These are phyloP conservation scores for Nissolia schottii DNA, from an alignment of 306 rosid species.

Conservation along the genomic window DNA sequence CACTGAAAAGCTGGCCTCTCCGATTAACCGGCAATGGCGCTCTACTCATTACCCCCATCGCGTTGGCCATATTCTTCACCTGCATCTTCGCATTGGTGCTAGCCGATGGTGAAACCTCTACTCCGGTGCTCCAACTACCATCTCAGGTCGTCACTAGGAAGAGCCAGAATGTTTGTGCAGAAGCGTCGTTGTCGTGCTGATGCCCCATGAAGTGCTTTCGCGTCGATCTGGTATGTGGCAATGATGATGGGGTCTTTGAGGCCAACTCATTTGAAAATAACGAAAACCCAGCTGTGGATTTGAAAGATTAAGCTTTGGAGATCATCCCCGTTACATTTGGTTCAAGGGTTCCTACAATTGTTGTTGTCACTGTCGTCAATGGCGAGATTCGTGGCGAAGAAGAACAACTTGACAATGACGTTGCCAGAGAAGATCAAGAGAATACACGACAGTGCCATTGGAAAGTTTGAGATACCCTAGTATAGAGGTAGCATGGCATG, in stretches of 20 bases:
- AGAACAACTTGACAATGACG: slow-evolving; percentile 88
- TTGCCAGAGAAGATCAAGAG: slow-evolving; percentile 86
- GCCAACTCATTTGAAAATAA: not conserved
- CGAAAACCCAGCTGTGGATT: slow-evolving; percentile 15
- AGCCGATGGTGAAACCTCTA: too few relatives aligned
- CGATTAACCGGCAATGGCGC: too few relatives aligned
- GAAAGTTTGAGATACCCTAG: slow-evolving; percentile 96
- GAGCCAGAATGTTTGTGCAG: too few relatives aligned
- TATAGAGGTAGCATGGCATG: slow-evolving; percentile 99
- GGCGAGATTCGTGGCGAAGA: slow-evolving; percentile 91
- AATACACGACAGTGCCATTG: slow-evolving; percentile 84
- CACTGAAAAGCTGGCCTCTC: too few relatives aligned
- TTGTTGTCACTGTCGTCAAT: slow-evolving; percentile 26
- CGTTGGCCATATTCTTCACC: too few relatives aligned
- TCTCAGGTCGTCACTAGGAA: too few relatives aligned
- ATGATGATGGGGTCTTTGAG: slow-evolving; percentile 32
- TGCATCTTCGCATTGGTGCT: too few relatives aligned
- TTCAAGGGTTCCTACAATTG: slow-evolving; percentile 67
- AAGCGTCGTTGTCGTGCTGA: too few relatives aligned
- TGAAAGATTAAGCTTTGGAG: slow-evolving; percentile 54
- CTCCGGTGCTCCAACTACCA: too few relatives aligned
- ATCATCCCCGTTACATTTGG: slow-evolving; percentile 26
- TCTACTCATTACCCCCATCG: too few relatives aligned
- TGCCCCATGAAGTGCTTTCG: too few relatives aligned
- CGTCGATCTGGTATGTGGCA: too few relatives aligned